Conservation (phyloP, 192 early-diverging fungal genomes). For the Backusella australiensis region DNA sequence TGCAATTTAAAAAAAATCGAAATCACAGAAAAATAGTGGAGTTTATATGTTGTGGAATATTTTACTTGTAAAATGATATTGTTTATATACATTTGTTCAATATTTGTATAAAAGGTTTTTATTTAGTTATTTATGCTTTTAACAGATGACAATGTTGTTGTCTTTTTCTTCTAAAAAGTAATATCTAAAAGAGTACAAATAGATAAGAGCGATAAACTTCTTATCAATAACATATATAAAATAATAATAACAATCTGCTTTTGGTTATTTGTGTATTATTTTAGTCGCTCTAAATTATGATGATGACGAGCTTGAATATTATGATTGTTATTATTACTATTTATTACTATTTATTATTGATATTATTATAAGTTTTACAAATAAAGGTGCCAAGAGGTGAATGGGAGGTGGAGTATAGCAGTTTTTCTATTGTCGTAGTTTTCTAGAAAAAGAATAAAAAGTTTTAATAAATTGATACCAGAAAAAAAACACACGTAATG, state of each 20-base stretch:
- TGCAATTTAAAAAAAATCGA: not conserved
- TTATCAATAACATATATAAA: not conserved
- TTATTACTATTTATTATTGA: not conserved
- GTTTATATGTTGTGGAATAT: not conserved
- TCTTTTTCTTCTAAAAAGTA: not conserved
- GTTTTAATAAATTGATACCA: not conserved
- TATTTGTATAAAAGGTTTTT: not conserved
- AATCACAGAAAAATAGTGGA: not conserved
- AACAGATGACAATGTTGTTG: not conserved
- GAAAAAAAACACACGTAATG: not conserved
- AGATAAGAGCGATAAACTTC: not conserved
- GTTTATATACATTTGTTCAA: not conserved
- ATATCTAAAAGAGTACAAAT: not conserved
- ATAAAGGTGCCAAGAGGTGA: not conserved
- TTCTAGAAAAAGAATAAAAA: not conserved
- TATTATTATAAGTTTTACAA: not conserved
- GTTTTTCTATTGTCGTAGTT: not conserved
- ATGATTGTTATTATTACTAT: not conserved
- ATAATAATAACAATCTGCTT: not conserved
- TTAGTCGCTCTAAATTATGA: not conserved
- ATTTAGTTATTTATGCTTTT: not conserved
- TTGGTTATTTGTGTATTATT: not conserved
- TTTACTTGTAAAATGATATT: not conserved
- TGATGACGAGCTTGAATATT: not conserved
- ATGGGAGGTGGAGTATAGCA: not conserved